These are phyloP conservation scores for Knoxdaviesia capensis DNA, from an alignment of 2,329 filamentous ascomycete genomes.

Conservation along the genomic window DNA sequence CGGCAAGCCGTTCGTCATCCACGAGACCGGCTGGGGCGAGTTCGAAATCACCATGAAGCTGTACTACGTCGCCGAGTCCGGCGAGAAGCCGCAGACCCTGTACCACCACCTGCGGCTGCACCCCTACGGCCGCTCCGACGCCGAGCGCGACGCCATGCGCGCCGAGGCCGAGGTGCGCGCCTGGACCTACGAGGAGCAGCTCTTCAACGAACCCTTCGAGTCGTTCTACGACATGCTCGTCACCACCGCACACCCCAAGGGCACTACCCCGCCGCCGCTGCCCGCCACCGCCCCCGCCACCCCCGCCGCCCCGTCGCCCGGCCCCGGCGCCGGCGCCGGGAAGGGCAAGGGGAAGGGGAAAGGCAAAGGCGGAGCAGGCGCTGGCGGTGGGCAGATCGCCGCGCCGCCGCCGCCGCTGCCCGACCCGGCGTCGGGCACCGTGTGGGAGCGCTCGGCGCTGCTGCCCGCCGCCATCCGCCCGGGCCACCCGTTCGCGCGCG, in stretches of 20 bases:
- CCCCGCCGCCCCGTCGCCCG: conserved; percentile 5
- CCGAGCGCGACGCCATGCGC: conserved; percentile 41
- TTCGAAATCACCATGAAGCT: conserved; percentile 93
- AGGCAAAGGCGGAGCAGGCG: conserved; percentile 9
- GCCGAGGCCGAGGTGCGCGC: conserved; percentile 47
- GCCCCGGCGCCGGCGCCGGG: conserved; percentile 18
- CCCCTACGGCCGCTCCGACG: conserved; percentile 69
- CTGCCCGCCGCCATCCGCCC: conserved; percentile 48
- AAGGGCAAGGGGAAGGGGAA: conserved; percentile 37
- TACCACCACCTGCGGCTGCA: conserved; percentile 86
- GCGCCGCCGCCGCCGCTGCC: conserved; percentile 17
- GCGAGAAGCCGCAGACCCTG: conserved; percentile 87
- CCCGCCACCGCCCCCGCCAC: neutral
- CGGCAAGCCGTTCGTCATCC: conserved; percentile 56
- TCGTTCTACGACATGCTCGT: conserved; percentile 79
- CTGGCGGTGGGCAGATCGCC: neutral
- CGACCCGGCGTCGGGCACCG: conserved; percentile 22
- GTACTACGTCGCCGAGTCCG: conserved; percentile 72
- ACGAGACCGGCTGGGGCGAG: conserved; percentile 93
- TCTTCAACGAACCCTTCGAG: conserved; percentile 95
- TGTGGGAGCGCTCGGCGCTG: conserved; percentile 51
- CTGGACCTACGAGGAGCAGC: conserved; percentile 80
- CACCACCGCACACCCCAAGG: conserved; percentile 38
- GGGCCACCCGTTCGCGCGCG: conserved; percentile 52
- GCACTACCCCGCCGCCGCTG: conserved; percentile 12